These are phyloP conservation scores for Hyaloscypha variabilis DNA, from an alignment of 495 filamentous ascomycete species.

Conservation along the genomic window DNA sequence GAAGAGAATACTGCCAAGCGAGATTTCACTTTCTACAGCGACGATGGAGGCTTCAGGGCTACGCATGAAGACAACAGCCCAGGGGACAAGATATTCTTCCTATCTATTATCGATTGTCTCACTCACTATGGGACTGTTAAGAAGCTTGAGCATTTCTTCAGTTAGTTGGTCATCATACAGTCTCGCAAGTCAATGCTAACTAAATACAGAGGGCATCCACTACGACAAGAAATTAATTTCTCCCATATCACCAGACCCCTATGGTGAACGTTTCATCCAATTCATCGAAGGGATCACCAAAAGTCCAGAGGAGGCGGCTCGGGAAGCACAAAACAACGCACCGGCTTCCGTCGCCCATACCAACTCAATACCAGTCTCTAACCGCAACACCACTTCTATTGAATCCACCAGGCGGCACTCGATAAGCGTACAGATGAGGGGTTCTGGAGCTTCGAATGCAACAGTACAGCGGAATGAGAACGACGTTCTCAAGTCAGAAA, in stretches of 20 bases:
- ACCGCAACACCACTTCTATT: conserved; percentile 28
- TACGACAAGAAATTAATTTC: conserved; percentile 84
- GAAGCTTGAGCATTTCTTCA: conserved; percentile 30
- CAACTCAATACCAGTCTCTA: conserved; percentile 31
- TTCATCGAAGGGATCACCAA: conserved; percentile 92
- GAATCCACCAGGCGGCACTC: conserved; percentile 31
- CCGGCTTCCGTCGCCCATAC: conserved; percentile 28
- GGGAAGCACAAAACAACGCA: conserved; percentile 54
- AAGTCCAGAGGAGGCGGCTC: conserved; percentile 78
- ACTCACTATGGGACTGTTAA: conserved; percentile 60
- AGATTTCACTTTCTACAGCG: conserved; percentile 79
- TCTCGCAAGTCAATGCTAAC: conserved; percentile 35
- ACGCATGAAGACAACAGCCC: conserved; percentile 87
- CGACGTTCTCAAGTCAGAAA: conserved; percentile 44
- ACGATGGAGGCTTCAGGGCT: conserved; percentile 91
- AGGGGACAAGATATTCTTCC: conserved; percentile 93
- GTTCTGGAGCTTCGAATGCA: conserved; percentile 46
- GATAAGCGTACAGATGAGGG: conserved; percentile 39
- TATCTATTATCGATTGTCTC: conserved; percentile 96
- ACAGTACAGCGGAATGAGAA: conserved; percentile 49
- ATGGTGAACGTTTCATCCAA: conserved; percentile 91
- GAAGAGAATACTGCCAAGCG: conserved; percentile 57
- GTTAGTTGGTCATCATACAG: conserved; percentile 18
- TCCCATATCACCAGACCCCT: conserved; percentile 86
- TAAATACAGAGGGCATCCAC: conserved; percentile 89